Base-by-base conservation (phyloP, 495 filamentous ascomycete species). In the Xylaria grammica region DNA sequence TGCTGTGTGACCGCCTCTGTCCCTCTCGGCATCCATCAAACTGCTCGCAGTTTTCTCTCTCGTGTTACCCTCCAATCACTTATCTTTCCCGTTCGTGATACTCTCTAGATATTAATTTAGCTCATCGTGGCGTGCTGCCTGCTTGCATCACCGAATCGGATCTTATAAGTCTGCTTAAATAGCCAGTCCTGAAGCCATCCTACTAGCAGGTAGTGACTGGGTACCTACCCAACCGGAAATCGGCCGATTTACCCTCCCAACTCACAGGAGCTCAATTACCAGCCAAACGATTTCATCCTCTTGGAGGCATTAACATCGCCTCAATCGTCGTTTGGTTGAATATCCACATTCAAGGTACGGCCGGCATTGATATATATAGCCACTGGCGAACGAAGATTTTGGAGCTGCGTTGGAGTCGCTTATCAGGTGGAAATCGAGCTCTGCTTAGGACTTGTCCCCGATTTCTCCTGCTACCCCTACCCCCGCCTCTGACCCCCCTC, bases 1-100 rank as follows among this genome's bases (percentile, higher is more conserved):
- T 8, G 29, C 24, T 30, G 54, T 58, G 54, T 58, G 36, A 58
- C 54, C 54, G 54, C 54, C 54, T 58, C 54, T 15, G 17, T 58
- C 24, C 54, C 26, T 45, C 54, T 6, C 30, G 15, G 3, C 26
- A 27, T 40, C 27, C 20, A 24, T 6, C 15, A 48, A 5, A 15
- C 3, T 42, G 17, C 17, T 9, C 17, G 40, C 40, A 17, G 8
- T 15, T 17, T 42, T 15, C 15, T 42, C 15, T 15, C 32, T 36
- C 11, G 32, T 36, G 11, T 42, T 42, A 3, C 40, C 13, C 40
- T 17, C 8, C 17, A 42, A 42, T 42, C 15, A 9, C 34, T 11
- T 36, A 36, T 11, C 34, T 42, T 15, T 42, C 40, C 40, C 17
- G 40, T 17, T 17, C 40, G 40, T 42, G 15, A 42, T 42, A 57